Conservation (phyloP, 2,329 filamentous ascomycete genomes). For the Phialocephala subalpina region DNA sequence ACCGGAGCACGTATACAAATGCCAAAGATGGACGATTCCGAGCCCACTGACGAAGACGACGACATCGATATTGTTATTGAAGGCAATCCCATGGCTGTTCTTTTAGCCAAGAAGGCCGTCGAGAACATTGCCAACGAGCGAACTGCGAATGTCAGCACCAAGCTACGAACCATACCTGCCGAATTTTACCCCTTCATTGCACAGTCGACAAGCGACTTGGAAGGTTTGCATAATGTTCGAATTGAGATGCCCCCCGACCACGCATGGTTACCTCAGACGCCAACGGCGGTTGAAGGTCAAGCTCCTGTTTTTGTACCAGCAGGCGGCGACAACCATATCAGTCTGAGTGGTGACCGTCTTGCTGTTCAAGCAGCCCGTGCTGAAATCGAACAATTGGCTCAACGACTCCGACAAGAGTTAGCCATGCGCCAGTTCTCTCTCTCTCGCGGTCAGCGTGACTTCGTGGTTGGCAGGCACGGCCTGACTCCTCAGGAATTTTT, state of each 20-base stretch:
- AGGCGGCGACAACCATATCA: conserved; percentile 77
- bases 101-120: conserved; percentile 84
- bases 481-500: conserved; percentile 87
- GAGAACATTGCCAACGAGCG: conserved; percentile 88
- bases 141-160: conserved; percentile 81
- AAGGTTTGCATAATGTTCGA: conserved; percentile 77
- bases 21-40: conserved; percentile 76
- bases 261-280: conserved; percentile 73
- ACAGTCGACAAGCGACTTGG: conserved; percentile 74
- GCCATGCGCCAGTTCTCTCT: conserved; percentile 82
- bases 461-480: conserved; percentile 88
- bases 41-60: conserved; percentile 71
- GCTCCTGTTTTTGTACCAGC: conserved; percentile 76
- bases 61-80: conserved; percentile 91
- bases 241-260: conserved; percentile 86
- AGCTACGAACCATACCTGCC: conserved; percentile 83
- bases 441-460: conserved; percentile 88
- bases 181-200: conserved; percentile 97
- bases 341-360: conserved; percentile 83
- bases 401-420: conserved; percentile 78
- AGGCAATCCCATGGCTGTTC: conserved; percentile 88
- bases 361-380: conserved; percentile 83
- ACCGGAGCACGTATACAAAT: conserved; percentile 92
- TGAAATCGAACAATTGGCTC: conserved; percentile 80
- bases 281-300: conserved; percentile 69